Percentiles rank a stretch among this genome's conserved stretches.
Evolutionary conservation across 1,284 basidiomycete genomes (phyloP).

Genomic region (Polyporus tsugae): DNA sequence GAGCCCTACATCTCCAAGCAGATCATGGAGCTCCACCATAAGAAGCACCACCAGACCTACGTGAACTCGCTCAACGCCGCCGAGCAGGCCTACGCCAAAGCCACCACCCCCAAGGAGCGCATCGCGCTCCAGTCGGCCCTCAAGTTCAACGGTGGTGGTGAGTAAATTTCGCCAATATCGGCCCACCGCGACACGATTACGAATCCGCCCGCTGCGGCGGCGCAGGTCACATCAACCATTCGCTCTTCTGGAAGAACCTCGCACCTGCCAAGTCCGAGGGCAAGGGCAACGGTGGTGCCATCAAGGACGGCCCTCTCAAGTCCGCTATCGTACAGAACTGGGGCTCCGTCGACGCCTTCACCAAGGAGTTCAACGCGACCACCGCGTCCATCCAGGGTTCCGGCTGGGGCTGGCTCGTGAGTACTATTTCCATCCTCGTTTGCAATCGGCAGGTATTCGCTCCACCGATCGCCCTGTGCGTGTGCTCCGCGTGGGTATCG

Average conservation of each 20-base stretch:
- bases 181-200: slow-evolving; percentile 17
- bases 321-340: slow-evolving; percentile 86
- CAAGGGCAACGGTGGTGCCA: slow-evolving; percentile 68
- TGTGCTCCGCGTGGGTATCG: not conserved
- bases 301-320: slow-evolving; percentile 80
- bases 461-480: not conserved
- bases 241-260: slow-evolving; percentile 98
- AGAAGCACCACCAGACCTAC: slow-evolving; percentile 95
- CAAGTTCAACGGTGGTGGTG: slow-evolving; percentile 93
- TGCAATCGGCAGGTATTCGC: not conserved
- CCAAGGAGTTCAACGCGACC: slow-evolving; percentile 83
- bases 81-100: slow-evolving; percentile 82
- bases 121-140: slow-evolving; percentile 89
- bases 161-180: slow-evolving; percentile 34
- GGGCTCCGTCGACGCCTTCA: slow-evolving; percentile 80
- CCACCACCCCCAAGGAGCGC: slow-evolving; percentile 76
- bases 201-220: not conserved
- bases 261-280: slow-evolving; percentile 65
- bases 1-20: slow-evolving; percentile 81
- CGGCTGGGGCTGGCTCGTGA: slow-evolving; percentile 93
- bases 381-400: slow-evolving; percentile 89
- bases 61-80: slow-evolving; percentile 93
- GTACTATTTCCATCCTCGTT: slow-evolving; percentile 39
- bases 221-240: slow-evolving; percentile 88
- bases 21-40: slow-evolving; percentile 95